These are phyloP conservation scores for Coemansia sp. DNA, from an alignment of 192 early-diverging fungal species.

Conservation along the genomic window DNA sequence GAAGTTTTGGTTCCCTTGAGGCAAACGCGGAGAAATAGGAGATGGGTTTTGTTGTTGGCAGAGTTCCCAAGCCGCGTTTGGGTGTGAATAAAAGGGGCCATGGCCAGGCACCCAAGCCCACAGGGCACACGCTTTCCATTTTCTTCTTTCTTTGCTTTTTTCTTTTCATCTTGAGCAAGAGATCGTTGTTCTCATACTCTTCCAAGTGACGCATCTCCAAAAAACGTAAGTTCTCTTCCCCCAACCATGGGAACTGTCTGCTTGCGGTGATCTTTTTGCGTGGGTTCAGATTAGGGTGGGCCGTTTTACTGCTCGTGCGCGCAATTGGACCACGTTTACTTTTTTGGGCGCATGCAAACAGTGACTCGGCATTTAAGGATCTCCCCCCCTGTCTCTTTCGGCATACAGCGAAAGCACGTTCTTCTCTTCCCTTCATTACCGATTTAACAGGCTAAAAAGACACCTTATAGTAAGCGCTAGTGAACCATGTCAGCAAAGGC, in stretches of 20 bases:
- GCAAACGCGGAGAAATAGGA: slow-evolving; percentile 4
- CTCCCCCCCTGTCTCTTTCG: too few species aligned
- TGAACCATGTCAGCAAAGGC: slow-evolving; percentile 79
- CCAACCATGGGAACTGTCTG: neutral
- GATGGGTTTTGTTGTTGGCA: neutral
- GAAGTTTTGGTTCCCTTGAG: neutral
- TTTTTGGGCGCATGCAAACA: neutral
- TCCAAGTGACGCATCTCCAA: neutral
- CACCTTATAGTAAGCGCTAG: neutral
- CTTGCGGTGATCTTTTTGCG: neutral
- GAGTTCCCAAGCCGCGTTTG: neutral
- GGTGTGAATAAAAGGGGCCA: neutral
- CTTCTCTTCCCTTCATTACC: neutral
- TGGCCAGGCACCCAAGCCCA: neutral
- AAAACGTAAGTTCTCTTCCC: neutral
- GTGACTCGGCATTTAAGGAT: too few species aligned
- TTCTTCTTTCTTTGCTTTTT: neutral
- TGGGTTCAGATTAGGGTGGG: neutral
- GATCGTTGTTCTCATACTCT: too few species aligned
- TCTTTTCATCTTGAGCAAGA: neutral
- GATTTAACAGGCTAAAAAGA: neutral
- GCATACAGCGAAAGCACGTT: too few species aligned
- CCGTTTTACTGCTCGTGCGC: neutral
- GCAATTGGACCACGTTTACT: neutral
- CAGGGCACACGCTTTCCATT: neutral